A percentile compares a stretch with the other conserved stretches of the same genome.
Evolutionary conservation across 2,329 filamentous ascomycete genomes (phyloP).

Genomic region (Phaeophleospora eucalypticola): DNA sequence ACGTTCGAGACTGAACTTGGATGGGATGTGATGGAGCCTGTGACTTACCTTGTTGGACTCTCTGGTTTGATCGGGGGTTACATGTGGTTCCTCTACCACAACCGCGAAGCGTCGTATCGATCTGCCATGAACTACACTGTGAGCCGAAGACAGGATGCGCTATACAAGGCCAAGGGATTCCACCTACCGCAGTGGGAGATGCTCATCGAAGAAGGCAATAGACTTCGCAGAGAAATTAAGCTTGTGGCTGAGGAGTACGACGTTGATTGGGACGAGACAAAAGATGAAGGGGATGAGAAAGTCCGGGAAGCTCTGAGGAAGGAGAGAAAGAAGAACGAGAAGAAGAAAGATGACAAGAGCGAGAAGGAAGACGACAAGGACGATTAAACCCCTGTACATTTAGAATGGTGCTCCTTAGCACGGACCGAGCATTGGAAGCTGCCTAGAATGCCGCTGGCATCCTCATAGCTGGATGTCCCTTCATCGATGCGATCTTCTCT

Average conservation of each 20-base stretch:
- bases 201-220: constrained; percentile 74
- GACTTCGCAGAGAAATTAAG: constrained; percentile 72
- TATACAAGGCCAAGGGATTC: constrained; percentile 74
- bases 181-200: constrained; percentile 73
- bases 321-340: constrained; percentile 34
- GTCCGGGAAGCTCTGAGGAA: constrained; percentile 53
- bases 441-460: background rate
- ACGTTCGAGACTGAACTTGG: constrained; percentile 70
- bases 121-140: constrained; percentile 85
- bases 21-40: constrained; percentile 87
- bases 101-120: constrained; percentile 78
- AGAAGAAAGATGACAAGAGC: constrained; percentile 18
- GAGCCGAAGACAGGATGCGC: constrained; percentile 66
- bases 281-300: constrained; percentile 31
- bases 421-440: too few species aligned
- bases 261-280: constrained; percentile 61
- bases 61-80: constrained; percentile 85
- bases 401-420: too few species aligned
- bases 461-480: background rate
- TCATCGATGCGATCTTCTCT: too few species aligned
- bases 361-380: constrained; percentile 52
- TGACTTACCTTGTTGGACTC: constrained; percentile 85
- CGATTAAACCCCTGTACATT: too few species aligned
- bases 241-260: constrained; percentile 80
- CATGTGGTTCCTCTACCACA: constrained; percentile 90